Base-by-base conservation (phyloP, 1,284 basidiomycete genomes). In the Athelia psychrophila region DNA sequence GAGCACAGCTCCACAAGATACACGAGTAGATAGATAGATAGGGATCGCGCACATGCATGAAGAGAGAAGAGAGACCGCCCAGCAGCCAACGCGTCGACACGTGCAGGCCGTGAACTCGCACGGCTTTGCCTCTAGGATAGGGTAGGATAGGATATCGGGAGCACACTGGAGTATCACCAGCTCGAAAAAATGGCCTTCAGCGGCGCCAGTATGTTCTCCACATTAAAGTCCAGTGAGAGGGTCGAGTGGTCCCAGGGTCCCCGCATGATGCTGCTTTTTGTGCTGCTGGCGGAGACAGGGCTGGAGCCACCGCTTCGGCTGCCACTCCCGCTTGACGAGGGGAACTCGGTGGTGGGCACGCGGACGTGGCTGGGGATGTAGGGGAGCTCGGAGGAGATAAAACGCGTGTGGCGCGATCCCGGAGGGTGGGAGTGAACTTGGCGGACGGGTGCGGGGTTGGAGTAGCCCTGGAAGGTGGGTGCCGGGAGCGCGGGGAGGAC, bases 241-340 rank as follows among this genome's bases (percentile, higher is more conserved):
- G 71, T 71, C 23, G 77, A 76, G 58, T 83, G 77, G 59, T 83
- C 79, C 82, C 83, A 84, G 16, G 81, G 80, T 0, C 81, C 82
- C 20, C 79, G 71, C 47, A 68, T 50, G 45, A 53, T 57, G 52
- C 58, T 59, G 48, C 49, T 48, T 35, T 47, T 46, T 19, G 3
- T 46, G 15, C 25, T 20, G 47, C 47, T 48, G 8, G 30, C 19
- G 24, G 44, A 46, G 24, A 20, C 24, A 8, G 47, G 33, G 47
- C 33, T 25, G 27, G n/a, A 18, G 30, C 15, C n/a, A 22, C 38
- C 38, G 20, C 38, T 42, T 5, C 38, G 38, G n/a, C 33, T 35
- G 12, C 33, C 33, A n/a, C 33, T 35, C 33, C 33, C 25, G 54
- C 57, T 16, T 38, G 54, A 0, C 2, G 54, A 54, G 3, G 62